Base-by-base conservation (phyloP, 768 basidiomycete genomes). In the Termitomyces sp. region DNA sequence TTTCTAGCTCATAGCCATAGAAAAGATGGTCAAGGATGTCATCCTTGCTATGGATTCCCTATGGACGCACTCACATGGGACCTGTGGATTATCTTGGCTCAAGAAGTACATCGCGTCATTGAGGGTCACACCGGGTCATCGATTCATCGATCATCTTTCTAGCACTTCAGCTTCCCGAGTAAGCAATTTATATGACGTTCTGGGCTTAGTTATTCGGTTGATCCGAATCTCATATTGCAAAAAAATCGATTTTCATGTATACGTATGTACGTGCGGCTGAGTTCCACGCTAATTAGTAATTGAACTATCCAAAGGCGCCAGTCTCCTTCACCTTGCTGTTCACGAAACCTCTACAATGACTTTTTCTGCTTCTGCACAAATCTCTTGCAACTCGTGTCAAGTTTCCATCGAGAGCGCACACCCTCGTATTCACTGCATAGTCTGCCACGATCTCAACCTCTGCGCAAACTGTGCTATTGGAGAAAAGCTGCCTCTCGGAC, bases 391-490 rank as follows among this genome's bases (percentile, higher is more conserved):
- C 34, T 60, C 56, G 5, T 63, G 62, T 39, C n/a, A 29, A 29
- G 31, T 39, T 32, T n/a, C 56, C 51, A 56, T 31, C 46, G 16
- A 60, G 46, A 36, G 43, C 1, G 27, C 49, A 3, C 51, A 49
- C 24, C 62, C 62, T 16, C 53, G 62, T 5, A 53, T 63, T 18
- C 59, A 41, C 36, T 58, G 59, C 41, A 14, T 58, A 27, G 46
- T 49, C 43, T 62, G 61, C 32, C 52, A 37, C 37, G 53, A 60
- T 46, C 58, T 55, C 32, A 41, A 60, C 26, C 56, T 63, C 26
- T 63, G 62, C 27, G 51, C 62, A 5, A 58, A 56, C 20, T 60
- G 59, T 42, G 59, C 53, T 2, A 49, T 63, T 29, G 53, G 55
- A 20, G 61, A 60, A 27, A 42, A 56, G 14, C 46, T 63, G 36